Percentiles rank a stretch among this genome's conserved stretches.
Evolutionary conservation across 768 basidiomycete genomes (phyloP).

Genomic region (Hericium alpestre): DNA sequence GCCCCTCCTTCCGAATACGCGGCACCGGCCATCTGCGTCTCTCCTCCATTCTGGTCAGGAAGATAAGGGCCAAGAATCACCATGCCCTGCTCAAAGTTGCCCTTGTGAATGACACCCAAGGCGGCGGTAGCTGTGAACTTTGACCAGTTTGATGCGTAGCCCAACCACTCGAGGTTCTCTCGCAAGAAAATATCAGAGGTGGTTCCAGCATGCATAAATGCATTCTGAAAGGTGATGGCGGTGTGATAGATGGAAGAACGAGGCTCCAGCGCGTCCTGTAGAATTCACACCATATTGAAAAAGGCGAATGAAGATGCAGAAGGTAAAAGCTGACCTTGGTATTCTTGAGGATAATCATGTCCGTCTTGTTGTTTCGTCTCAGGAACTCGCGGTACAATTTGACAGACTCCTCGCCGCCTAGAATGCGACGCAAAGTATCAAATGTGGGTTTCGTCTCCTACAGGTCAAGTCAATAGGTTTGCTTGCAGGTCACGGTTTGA

Average conservation of each 20-base stretch:
- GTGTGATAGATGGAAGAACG: conserved; percentile 97
- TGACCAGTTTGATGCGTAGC: conserved; percentile 92
- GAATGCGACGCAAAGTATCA: conserved; percentile 70
- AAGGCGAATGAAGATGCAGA: conserved; percentile 77
- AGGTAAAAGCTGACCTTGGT: conserved; percentile 57
- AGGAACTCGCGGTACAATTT: conserved; percentile 93
- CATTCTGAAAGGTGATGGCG: conserved; percentile 91
- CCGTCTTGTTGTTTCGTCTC: conserved; percentile 86
- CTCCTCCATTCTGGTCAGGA: conserved; percentile 59
- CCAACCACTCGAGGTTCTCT: conserved; percentile 95
- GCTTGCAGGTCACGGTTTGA: background rate
- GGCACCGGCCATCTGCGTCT: conserved; percentile 66
- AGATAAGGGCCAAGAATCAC: conserved; percentile 90
- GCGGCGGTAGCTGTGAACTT: conserved; percentile 97
- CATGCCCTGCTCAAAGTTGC: conserved; percentile 89
- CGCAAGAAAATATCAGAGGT: conserved; percentile 89
- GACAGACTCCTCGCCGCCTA: conserved; percentile 86
- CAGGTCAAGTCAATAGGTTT: background rate
- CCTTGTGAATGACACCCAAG: conserved; percentile 95
- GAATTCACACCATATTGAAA: background rate
- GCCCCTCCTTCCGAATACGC: conserved; percentile 93
- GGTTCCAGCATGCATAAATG: conserved; percentile 97
- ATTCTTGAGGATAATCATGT: conserved; percentile 82
- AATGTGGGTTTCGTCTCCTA: conserved; percentile 54
- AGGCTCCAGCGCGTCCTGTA: conserved; percentile 78